These are phyloP conservation scores for Hypoxylon perforatum DNA, from an alignment of 495 filamentous ascomycete species.

Conservation along the genomic window DNA sequence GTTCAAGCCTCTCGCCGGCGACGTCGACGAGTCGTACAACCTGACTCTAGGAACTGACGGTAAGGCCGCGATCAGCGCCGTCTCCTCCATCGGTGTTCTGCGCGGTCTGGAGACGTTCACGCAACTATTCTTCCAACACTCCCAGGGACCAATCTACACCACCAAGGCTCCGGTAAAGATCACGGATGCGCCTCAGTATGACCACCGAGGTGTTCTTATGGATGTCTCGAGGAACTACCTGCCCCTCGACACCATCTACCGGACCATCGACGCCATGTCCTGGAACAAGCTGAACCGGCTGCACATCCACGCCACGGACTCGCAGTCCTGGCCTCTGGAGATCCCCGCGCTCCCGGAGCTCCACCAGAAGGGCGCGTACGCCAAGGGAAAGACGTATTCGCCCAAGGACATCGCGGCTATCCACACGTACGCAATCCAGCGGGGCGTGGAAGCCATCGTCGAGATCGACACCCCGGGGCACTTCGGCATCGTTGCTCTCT, in stretches of 20 bases:
- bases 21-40: slow-evolving; percentile 79
- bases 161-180: slow-evolving; percentile 73
- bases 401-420: slow-evolving; percentile 69
- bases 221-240: slow-evolving; percentile 77
- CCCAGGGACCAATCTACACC: slow-evolving; percentile 68
- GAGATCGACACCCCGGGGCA: slow-evolving; percentile 89
- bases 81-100: slow-evolving; percentile 72
- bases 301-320: slow-evolving; percentile 83
- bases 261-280: slow-evolving; percentile 75
- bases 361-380: slow-evolving; percentile 75
- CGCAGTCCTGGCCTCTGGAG: slow-evolving; percentile 85
- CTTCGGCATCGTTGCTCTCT: slow-evolving; percentile 69
- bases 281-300: slow-evolving; percentile 84
- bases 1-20: slow-evolving; percentile 67
- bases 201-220: slow-evolving; percentile 78
- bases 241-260: slow-evolving; percentile 68
- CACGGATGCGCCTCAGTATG: slow-evolving; percentile 72
- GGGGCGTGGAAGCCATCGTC: slow-evolving; percentile 77
- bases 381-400: slow-evolving; percentile 68
- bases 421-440: slow-evolving; percentile 71
- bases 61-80: slow-evolving; percentile 67
- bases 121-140: slow-evolving; percentile 80
- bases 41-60: slow-evolving; percentile 66
- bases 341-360: slow-evolving; percentile 78
- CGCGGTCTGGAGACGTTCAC: slow-evolving; percentile 75